phyloP scores from a whole-genome alignment of 2,329 filamentous ascomycete genomes.

The Myriosclerotinia duriaeana region DNA sequence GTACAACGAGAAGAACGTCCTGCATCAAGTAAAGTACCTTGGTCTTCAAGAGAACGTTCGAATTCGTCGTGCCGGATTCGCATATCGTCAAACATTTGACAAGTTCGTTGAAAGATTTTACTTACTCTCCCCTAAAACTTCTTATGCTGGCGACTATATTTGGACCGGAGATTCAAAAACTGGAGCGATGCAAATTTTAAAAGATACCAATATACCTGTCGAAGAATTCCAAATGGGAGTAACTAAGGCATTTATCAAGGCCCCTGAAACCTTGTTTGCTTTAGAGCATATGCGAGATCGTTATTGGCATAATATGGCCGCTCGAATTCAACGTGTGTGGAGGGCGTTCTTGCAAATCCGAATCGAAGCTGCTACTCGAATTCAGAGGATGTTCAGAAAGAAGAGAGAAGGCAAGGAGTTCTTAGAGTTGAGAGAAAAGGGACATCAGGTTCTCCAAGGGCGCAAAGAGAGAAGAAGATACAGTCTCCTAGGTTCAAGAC shows the following conservation, averaged over 20 bases:
- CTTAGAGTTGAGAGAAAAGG: constrained; percentile 82
- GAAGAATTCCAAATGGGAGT: constrained; percentile 98
- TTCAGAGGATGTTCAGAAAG: constrained; percentile 93
- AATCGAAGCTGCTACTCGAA: constrained; percentile 86
- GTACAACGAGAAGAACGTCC: constrained; percentile 86
- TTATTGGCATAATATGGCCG: constrained; percentile 99
- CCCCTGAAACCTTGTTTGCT: constrained; percentile 93
- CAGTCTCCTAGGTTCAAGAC: constrained; percentile 85
- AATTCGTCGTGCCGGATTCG: constrained; percentile 93
- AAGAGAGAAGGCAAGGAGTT: constrained; percentile 89
- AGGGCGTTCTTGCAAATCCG: constrained; percentile 92
- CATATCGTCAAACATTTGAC: constrained; percentile 94
- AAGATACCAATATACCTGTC: constrained; percentile 90
- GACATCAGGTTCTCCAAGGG: constrained; percentile 75
- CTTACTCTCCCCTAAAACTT: constrained; percentile 87
- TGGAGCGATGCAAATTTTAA: constrained; percentile 87
- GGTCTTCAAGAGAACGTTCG: constrained; percentile 99
- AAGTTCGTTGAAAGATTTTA: constrained; percentile 99
- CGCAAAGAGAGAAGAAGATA: constrained; percentile 90
- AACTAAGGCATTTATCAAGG: constrained; percentile 97
- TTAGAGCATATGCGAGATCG: constrained; percentile 96
- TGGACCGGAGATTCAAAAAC: constrained; percentile 88
- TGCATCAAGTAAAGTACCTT: constrained; percentile 98
- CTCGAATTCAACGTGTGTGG: constrained; percentile 95
- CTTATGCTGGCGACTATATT: constrained; percentile 95